A percentile compares a stretch with the other conserved stretches of the same genome.
Evolutionary conservation across 2,329 filamentous ascomycete species (phyloP).

Genomic region (Coniochaeta sp.): DNA sequence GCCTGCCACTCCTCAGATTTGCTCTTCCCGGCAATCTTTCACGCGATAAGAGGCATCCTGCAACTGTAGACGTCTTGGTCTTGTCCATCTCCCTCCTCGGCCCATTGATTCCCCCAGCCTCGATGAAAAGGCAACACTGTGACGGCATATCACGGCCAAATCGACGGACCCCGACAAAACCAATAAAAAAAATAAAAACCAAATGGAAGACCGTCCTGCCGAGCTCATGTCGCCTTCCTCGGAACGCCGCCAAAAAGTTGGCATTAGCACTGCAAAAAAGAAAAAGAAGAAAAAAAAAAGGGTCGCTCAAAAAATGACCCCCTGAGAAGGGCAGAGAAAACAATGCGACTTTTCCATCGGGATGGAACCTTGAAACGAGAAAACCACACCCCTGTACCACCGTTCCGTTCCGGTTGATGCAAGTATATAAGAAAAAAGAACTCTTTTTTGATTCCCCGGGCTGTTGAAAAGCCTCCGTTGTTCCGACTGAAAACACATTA

Average conservation of each 20-base stretch:
- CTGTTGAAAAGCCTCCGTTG: not conserved
- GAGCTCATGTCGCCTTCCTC: not conserved
- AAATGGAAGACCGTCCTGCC: not conserved
- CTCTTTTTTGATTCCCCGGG: not conserved
- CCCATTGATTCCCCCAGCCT: not conserved
- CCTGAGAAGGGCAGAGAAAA: not conserved
- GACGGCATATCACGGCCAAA: not conserved
- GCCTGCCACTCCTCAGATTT: not conserved
- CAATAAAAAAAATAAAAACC: not conserved
- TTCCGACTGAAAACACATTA: not conserved
- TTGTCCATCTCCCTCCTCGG: not conserved
- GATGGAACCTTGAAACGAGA: not conserved
- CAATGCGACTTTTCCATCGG: not conserved
- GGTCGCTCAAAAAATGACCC: not conserved
- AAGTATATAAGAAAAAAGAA: not conserved
- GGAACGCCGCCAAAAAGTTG: not conserved
- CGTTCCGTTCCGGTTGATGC: not conserved
- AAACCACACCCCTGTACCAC: not conserved
- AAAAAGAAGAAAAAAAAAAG: too few species aligned
- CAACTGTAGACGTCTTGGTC: not conserved
- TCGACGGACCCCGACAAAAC: not conserved
- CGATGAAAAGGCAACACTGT: not conserved
- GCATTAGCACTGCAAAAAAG: not conserved
- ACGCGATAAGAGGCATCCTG: not conserved
- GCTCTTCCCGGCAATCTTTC: not conserved